These are phyloP conservation scores for Pseudogymnoascus sp. DNA, from an alignment of 2,329 filamentous ascomycete species.

Conservation along the genomic window DNA sequence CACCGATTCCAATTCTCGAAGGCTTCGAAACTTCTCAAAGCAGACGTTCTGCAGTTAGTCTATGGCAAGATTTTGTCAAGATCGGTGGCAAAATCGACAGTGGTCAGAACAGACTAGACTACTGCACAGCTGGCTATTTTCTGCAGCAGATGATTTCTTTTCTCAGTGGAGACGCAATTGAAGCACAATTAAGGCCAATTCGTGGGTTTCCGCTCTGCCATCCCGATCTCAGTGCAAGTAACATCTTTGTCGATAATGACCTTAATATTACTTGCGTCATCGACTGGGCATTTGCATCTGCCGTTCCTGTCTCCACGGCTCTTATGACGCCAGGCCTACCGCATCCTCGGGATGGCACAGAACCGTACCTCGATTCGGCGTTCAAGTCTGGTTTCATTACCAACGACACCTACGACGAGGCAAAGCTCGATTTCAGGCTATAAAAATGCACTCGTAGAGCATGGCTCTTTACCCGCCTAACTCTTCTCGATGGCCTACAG, in stretches of 20 bases:
- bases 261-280: conserved; percentile 29
- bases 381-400: conserved; percentile 14
- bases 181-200: not conserved
- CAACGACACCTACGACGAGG: conserved; percentile 6
- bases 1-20: conserved; percentile 23
- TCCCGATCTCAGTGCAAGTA: conserved; percentile 24
- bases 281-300: conserved; percentile 27
- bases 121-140: conserved; percentile 21
- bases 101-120: conserved; percentile 23
- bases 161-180: not conserved
- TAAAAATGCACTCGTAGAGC: conserved; percentile 14
- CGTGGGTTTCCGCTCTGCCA: conserved; percentile 21
- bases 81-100: conserved; percentile 23
- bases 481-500: conserved; percentile 16
- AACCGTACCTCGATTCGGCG: conserved; percentile 7
- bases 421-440: conserved; percentile 8
- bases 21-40: conserved; percentile 21
- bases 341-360: conserved; percentile 14
- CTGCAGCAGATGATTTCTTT: conserved; percentile 24
- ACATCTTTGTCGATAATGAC: conserved; percentile 27
- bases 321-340: conserved; percentile 16
- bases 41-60: conserved; percentile 17
- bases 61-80: conserved; percentile 18
- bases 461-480: conserved; percentile 17
- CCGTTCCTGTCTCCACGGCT: conserved; percentile 24